Percentiles rank a stretch among this genome's conserved stretches.
These are phyloP conservation scores for Trichosanthes truncata DNA, from an alignment of 306 rosid genomes.

Conservation along the genomic window DNA sequence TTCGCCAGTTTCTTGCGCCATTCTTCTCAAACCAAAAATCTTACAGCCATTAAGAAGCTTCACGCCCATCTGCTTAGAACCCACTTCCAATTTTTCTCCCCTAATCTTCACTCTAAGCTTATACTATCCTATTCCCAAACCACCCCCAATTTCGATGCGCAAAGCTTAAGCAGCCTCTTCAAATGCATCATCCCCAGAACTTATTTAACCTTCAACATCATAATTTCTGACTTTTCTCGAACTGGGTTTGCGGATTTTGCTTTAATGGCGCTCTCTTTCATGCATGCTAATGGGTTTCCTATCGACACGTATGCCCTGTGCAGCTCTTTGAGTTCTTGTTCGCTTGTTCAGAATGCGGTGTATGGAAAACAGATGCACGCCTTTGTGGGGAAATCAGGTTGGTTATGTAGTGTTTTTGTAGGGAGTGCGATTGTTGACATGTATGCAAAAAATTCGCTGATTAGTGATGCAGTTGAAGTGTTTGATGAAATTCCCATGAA, in stretches of 20 bases:
- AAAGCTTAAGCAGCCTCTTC: constrained; percentile 29
- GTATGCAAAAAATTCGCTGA: constrained; percentile 33
- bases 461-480: constrained; percentile 41
- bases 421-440: constrained; percentile 60
- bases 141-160: constrained; percentile 16
- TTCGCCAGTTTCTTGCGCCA: constrained; percentile 25
- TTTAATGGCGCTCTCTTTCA: constrained; percentile 43
- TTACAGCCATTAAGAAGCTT: constrained; percentile 34
- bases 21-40: constrained; percentile 25
- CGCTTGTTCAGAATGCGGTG: constrained; percentile 24
- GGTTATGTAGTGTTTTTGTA: constrained; percentile 56
- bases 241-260: constrained; percentile 41
- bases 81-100: constrained; percentile 32
- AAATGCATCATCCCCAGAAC: constrained; percentile 37
- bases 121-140: constrained; percentile 28
- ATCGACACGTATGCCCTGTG: constrained; percentile 57
- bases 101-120: constrained; percentile 34
- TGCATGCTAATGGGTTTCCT: constrained; percentile 42
- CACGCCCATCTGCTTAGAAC: constrained; percentile 44
- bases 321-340: constrained; percentile 46
- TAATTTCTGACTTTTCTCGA: constrained; percentile 34
- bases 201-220: constrained; percentile 37
- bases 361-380: constrained; percentile 52
- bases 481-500: constrained; percentile 68
- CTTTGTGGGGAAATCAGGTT: constrained; percentile 43